These are phyloP conservation scores for Thielaviopsis cerberus DNA, from an alignment of 2,329 filamentous ascomycete genomes.

Conservation along the genomic window DNA sequence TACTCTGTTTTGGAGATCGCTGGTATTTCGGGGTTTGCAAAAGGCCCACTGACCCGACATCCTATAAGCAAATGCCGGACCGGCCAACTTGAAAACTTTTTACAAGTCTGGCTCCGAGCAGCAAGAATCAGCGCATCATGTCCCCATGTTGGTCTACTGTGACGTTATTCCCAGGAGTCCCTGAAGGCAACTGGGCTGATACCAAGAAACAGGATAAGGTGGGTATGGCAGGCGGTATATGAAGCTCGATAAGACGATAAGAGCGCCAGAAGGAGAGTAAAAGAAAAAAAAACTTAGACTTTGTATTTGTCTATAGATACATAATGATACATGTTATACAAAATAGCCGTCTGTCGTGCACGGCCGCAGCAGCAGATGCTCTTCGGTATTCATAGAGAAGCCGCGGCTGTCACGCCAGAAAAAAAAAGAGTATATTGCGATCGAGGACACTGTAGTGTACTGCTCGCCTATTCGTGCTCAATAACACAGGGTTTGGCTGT, in stretches of 20 bases:
- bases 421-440: background rate
- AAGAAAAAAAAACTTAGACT: background rate
- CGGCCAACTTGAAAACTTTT: background rate
- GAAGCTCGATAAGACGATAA: background rate
- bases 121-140: background rate
- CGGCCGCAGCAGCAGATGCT: background rate
- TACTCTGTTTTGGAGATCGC: background rate
- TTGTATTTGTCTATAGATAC: background rate
- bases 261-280: background rate
- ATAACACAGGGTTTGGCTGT: background rate
- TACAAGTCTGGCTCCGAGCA: background rate
- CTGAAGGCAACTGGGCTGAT: background rate
- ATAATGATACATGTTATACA: conserved; percentile 3
- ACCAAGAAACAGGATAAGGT: background rate
- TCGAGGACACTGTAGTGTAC: background rate
- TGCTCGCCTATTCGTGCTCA: background rate
- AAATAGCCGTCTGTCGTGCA: background rate
- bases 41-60: background rate
- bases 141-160: background rate
- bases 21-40: background rate
- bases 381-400: background rate
- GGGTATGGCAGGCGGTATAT: background rate
- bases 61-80: background rate
- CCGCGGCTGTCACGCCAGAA: background rate
- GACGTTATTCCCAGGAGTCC: background rate